Conservation (phyloP, 2,329 filamentous ascomycete genomes). For the Trichoderma atroviride region DNA sequence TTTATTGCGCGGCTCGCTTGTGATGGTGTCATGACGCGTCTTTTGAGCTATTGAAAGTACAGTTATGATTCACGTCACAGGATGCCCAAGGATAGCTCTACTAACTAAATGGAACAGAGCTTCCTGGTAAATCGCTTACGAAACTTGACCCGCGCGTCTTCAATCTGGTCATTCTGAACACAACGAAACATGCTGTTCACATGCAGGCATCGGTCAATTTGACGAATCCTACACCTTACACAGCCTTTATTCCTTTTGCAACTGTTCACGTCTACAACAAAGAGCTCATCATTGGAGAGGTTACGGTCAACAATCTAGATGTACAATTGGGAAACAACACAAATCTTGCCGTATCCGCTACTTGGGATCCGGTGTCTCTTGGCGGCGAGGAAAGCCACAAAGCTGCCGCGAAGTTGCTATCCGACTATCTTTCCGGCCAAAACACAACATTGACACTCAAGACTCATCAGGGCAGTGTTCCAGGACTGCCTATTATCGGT, state of each 20-base stretch:
- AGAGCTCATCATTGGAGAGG: slow-evolving; percentile 73
- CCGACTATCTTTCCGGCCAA: slow-evolving; percentile 82
- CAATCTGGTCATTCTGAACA: slow-evolving; percentile 72
- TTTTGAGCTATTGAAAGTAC: slow-evolving; percentile 22
- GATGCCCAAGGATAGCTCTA: slow-evolving; percentile 27
- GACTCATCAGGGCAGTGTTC: slow-evolving; percentile 72
- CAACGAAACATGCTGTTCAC: slow-evolving; percentile 69
- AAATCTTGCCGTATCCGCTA: slow-evolving; percentile 65
- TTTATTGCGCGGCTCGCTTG: slow-evolving; percentile 31
- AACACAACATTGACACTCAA: slow-evolving; percentile 80
- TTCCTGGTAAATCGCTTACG: slow-evolving; percentile 56
- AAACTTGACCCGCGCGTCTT: slow-evolving; percentile 65
- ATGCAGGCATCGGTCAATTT: slow-evolving; percentile 76
- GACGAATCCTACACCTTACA: slow-evolving; percentile 88
- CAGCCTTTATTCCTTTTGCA: slow-evolving; percentile 77
- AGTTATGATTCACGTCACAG: slow-evolving; percentile 31
- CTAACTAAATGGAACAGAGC: slow-evolving; percentile 53
- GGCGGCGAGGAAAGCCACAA: slow-evolving; percentile 63
- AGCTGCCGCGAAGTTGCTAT: slow-evolving; percentile 73
- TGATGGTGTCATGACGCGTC: slow-evolving; percentile 34
- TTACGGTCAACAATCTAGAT: slow-evolving; percentile 64
- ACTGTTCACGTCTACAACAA: slow-evolving; percentile 78
- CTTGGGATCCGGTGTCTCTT: slow-evolving; percentile 70
- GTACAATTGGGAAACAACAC: slow-evolving; percentile 73
- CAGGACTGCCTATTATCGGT: slow-evolving; percentile 71